Evolutionary conservation across 2,329 filamentous ascomycete species (phyloP).

Genomic region (Colletotrichum tanaceti): DNA sequence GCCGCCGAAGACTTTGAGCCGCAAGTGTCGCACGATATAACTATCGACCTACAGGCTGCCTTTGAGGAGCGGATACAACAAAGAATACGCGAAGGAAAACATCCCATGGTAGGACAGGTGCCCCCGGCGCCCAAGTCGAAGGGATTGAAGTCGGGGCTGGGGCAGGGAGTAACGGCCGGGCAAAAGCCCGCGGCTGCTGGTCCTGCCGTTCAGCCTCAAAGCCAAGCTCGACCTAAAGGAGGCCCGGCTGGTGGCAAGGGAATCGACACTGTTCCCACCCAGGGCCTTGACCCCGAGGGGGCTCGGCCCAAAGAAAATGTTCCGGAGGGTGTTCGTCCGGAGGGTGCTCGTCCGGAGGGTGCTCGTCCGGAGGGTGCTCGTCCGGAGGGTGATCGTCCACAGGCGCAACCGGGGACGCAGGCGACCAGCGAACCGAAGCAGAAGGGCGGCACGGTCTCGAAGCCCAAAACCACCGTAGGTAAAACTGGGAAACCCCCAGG

Average conservation of each 20-base stretch:
- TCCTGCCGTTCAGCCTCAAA: background rate
- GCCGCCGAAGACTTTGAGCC: conserved; percentile 27
- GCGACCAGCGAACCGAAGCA: background rate
- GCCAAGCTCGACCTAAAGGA: background rate
- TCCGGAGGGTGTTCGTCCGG: background rate
- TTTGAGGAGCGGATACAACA: conserved; percentile 8
- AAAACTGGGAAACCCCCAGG: background rate
- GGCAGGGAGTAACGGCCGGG: background rate
- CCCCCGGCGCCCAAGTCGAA: background rate
- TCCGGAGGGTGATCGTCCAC: background rate
- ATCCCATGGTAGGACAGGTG: conserved; percentile 12
- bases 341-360: background rate
- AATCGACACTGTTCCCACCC: background rate
- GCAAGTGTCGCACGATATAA: background rate
- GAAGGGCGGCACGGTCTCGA: background rate
- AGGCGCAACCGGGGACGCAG: background rate
- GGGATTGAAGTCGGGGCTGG: background rate
- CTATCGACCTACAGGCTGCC: background rate
- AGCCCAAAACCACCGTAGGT: background rate
- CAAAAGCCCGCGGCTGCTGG: background rate
- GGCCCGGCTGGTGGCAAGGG: background rate
- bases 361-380: background rate
- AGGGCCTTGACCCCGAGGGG: too few relatives aligned
- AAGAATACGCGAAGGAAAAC: conserved; percentile 27
- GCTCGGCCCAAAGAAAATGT: background rate